Evolutionary conservation across 2,329 filamentous ascomycete genomes (phyloP).

Genomic region (Fusarium sp.): DNA sequence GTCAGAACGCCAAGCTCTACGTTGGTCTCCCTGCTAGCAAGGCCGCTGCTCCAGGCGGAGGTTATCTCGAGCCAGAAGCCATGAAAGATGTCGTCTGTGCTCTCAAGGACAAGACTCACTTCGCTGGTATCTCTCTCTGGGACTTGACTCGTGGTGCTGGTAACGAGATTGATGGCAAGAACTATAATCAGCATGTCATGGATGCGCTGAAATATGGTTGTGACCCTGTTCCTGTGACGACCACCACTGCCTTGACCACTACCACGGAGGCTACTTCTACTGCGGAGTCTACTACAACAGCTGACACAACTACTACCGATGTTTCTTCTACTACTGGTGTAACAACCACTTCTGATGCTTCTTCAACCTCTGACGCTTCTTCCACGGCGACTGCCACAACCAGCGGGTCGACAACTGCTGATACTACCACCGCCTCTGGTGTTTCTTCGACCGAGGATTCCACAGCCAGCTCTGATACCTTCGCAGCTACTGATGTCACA

Average conservation of each 20-base stretch:
- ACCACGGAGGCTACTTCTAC: slow-evolving; percentile 24
- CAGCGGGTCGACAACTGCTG: slow-evolving; percentile 6
- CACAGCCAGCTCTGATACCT: slow-evolving; percentile 7
- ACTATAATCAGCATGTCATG: slow-evolving; percentile 53
- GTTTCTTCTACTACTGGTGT: background rate
- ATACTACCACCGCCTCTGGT: slow-evolving; percentile 3
- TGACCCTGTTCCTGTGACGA: slow-evolving; percentile 43
- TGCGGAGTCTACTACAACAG: slow-evolving; percentile 12
- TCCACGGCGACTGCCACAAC: slow-evolving; percentile 5
- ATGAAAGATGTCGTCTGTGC: slow-evolving; percentile 55
- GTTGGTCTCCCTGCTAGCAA: slow-evolving; percentile 56
- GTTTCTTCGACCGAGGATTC: slow-evolving; percentile 13
- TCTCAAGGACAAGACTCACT: slow-evolving; percentile 52
- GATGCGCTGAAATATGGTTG: slow-evolving; percentile 55
- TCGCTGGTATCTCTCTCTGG: slow-evolving; percentile 61
- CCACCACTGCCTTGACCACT: slow-evolving; percentile 30
- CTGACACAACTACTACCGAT: slow-evolving; percentile 20
- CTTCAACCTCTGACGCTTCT: slow-evolving; percentile 4
- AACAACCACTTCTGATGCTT: background rate
- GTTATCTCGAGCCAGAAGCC: slow-evolving; percentile 51
- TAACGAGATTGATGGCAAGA: slow-evolving; percentile 50
- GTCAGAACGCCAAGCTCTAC: slow-evolving; percentile 58
- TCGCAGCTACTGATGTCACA: slow-evolving; percentile 27
- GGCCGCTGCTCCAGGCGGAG: slow-evolving; percentile 42
- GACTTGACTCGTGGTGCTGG: slow-evolving; percentile 53